phyloP scores from a whole-genome alignment of 169 alveolate species.

The Amoebophrya sp. region DNA sequence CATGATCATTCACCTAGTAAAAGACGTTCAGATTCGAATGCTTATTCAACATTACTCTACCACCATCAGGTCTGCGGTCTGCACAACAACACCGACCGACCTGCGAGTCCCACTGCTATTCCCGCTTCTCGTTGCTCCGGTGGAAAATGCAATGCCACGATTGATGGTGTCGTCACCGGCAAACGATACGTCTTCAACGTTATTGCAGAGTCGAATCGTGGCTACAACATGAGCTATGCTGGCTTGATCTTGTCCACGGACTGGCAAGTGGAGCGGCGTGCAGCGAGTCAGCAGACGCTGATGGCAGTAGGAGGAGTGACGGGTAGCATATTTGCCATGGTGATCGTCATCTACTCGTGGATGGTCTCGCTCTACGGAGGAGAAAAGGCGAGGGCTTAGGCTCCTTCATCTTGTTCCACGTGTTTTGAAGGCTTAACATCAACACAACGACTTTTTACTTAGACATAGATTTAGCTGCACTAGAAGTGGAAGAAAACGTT shows the following conservation, averaged over 20 bases:
- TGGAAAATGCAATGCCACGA: neutral
- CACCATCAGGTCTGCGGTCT: conserved; percentile 14
- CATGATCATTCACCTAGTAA: neutral
- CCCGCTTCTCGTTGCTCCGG: neutral
- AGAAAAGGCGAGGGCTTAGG: neutral
- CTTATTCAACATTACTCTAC: neutral
- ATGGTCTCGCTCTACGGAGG: neutral
- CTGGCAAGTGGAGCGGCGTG: conserved; percentile 21
- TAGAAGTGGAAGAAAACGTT: too few relatives aligned
- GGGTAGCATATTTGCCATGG: neutral
- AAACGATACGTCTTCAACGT: conserved; percentile 20
- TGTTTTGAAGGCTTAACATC: too few relatives aligned
- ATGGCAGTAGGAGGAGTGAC: neutral
- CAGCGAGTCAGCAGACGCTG: neutral
- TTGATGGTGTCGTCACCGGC: neutral
- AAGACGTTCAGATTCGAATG: neutral
- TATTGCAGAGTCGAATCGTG: conserved; percentile 23
- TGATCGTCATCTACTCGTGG: neutral
- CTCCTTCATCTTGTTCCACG: too few relatives aligned
- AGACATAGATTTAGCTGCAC: too few relatives aligned
- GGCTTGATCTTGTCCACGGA: neutral
- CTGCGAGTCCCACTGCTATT: neutral
- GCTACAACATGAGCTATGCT: neutral
- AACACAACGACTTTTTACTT: too few relatives aligned
- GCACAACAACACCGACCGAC: neutral